Percentiles rank a stretch among this genome's conserved stretches.
Conservation (phyloP, 2,329 filamentous ascomycete genomes). For the Cucurbitaria berberidis region DNA sequence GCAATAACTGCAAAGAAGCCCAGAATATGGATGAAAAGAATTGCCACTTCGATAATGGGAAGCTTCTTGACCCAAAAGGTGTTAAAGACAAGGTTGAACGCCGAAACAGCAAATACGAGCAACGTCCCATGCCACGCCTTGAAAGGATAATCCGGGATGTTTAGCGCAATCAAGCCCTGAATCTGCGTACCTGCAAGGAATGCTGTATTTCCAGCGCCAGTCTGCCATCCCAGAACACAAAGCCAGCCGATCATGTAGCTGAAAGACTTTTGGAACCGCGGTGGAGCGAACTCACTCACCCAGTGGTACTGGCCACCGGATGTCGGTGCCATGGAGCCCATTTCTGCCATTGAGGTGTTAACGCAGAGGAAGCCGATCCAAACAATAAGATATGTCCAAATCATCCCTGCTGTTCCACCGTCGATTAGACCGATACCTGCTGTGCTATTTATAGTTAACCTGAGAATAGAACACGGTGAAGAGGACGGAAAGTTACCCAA, state of each 20-base stretch:
- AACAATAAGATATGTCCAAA: conserved; percentile 36
- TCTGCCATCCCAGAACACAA: conserved; percentile 48
- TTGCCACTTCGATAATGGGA: conserved; percentile 39
- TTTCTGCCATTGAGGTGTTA: conserved; percentile 35
- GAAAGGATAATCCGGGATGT: conserved; percentile 47
- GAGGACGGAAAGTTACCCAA: conserved; percentile 1
- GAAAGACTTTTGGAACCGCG: conserved; percentile 11
- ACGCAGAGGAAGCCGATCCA: conserved; percentile 35
- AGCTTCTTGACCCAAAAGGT: conserved; percentile 45
- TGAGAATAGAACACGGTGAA: background rate
- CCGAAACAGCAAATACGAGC: conserved; percentile 39
- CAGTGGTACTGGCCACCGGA: conserved; percentile 26
- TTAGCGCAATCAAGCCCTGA: conserved; percentile 45
- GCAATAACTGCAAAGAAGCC: conserved; percentile 59
- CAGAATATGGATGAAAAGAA: conserved; percentile 55
- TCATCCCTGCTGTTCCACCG: conserved; percentile 39
- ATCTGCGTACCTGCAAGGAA: conserved; percentile 39
- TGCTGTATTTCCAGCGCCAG: conserved; percentile 25
- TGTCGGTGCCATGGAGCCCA: conserved; percentile 44
- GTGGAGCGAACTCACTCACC: conserved; percentile 42
- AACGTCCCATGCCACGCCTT: conserved; percentile 56
- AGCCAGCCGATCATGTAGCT: conserved; percentile 31
- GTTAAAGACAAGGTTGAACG: conserved; percentile 50
- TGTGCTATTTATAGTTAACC: background rate
- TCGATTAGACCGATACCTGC: conserved; percentile 22